These are phyloP conservation scores for Patellifolia procumbens DNA, from an alignment of 179 eudicot genomes.

Conservation along the genomic window DNA sequence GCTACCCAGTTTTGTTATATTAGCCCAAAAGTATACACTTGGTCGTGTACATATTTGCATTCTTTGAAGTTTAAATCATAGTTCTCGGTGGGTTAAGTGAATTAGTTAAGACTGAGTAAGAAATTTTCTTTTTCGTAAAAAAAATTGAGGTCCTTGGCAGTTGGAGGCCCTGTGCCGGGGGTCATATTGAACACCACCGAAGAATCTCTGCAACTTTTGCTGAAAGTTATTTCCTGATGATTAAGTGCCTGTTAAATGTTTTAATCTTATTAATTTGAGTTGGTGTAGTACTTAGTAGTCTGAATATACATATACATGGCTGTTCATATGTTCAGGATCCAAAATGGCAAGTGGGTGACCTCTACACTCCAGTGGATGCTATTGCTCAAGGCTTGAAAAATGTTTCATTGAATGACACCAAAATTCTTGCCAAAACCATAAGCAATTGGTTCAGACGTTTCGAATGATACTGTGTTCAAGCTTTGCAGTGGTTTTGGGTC, in stretches of 20 bases:
- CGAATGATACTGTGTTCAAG: constrained; percentile 21
- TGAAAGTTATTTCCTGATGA: not conserved
- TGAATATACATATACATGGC: not conserved
- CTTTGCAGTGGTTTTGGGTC: not conserved
- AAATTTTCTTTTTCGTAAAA: not conserved
- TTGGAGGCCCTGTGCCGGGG: too few relatives aligned
- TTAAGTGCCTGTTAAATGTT: not conserved
- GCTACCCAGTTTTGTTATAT: too few relatives aligned
- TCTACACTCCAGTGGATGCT: constrained; percentile 92
- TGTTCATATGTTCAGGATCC: constrained; percentile 59
- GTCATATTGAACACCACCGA: too few relatives aligned
- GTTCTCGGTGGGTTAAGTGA: too few relatives aligned
- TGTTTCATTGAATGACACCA: constrained; percentile 65
- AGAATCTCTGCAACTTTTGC: not conserved
- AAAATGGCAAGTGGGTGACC: constrained; percentile 69
- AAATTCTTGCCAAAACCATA: constrained; percentile 60
- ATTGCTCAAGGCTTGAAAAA: constrained; percentile 83
- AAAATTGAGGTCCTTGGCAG: too few relatives aligned
- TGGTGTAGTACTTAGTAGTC: not conserved
- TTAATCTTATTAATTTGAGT: not conserved
- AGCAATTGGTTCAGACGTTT: constrained; percentile 60
- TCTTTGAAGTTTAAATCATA: too few relatives aligned
- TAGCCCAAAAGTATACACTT: too few relatives aligned
- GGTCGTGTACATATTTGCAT: too few relatives aligned
- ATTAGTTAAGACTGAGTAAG: too few relatives aligned